Conservation (phyloP, 2,329 filamentous ascomycete genomes). For the Neofusicoccum cordaticola region DNA sequence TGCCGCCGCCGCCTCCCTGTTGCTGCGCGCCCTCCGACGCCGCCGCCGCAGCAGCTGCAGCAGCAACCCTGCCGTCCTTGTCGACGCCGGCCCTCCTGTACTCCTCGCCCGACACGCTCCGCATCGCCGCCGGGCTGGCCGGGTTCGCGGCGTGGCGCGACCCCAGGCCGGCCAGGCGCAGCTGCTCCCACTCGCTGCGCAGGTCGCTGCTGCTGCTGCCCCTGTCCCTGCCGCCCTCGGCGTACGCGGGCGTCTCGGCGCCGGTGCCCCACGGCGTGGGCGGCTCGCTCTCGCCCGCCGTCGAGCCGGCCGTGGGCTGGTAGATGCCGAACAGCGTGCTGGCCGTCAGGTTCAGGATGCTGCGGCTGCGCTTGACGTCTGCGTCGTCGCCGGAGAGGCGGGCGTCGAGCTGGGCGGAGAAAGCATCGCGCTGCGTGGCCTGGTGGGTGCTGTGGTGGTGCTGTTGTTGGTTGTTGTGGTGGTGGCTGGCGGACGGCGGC, state of each 20-base stretch:
- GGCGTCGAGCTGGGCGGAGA: conserved; percentile 1
- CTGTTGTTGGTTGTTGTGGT: too few relatives aligned
- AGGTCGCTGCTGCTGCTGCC: conserved; percentile 18
- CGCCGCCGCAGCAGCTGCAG: neutral
- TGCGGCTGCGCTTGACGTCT: conserved; percentile 63
- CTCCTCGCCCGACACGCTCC: neutral
- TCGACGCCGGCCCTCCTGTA: too few relatives aligned
- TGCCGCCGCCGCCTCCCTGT: neutral
- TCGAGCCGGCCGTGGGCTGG: conserved; percentile 55
- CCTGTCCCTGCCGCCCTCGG: neutral
- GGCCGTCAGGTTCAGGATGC: conserved; percentile 80
- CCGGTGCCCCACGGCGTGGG: conserved; percentile 77
- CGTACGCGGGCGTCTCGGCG: conserved; percentile 61
- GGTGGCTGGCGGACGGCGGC: conserved; percentile 18
- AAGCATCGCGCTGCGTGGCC: neutral
- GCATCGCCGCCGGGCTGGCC: neutral
- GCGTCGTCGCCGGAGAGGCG: conserved; percentile 29
- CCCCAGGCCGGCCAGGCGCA: conserved; percentile 27
- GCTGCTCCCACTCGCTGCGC: conserved; percentile 24
- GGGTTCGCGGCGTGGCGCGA: neutral
- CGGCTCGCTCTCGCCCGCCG: conserved; percentile 48
- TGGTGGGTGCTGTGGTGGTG: too few relatives aligned
- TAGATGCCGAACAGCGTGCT: conserved; percentile 93
- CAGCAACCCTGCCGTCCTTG: too few relatives aligned
- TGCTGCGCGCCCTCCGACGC: neutral